These are phyloP conservation scores for Cyclocybe cylindracea DNA, from an alignment of 768 basidiomycete genomes.

Conservation along the genomic window DNA sequence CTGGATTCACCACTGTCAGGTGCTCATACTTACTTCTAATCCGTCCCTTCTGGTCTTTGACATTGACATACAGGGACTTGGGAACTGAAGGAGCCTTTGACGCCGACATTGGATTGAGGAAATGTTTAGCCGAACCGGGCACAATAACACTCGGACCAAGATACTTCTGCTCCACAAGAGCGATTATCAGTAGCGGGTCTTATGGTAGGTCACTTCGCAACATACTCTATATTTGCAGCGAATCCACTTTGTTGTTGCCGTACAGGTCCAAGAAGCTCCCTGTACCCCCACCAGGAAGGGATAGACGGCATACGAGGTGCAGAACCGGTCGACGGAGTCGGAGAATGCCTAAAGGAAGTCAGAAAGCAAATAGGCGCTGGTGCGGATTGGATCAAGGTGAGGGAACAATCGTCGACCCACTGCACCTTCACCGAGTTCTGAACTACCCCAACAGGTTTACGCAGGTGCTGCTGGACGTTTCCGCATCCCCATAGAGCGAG, in stretches of 20 bases:
- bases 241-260: not conserved
- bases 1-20: conserved; percentile 67
- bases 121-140: conserved; percentile 43
- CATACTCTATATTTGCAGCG: conserved; percentile 1
- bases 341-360: conserved; percentile 55
- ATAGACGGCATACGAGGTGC: conserved; percentile 60
- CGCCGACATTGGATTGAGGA: conserved; percentile 58
- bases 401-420: not conserved
- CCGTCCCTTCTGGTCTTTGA: not conserved
- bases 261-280: conserved; percentile 54
- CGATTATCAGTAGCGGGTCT: conserved; percentile 60
- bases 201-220: conserved; percentile 43
- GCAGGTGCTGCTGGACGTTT: conserved; percentile 37
- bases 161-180: conserved; percentile 61
- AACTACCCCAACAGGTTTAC: conserved; percentile 40
- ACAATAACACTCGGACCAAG: conserved; percentile 60
- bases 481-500: conserved; percentile 5
- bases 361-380: conserved; percentile 64
- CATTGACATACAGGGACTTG: conserved; percentile 43
- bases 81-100: conserved; percentile 71
- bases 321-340: conserved; percentile 58
- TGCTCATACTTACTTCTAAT: conserved; percentile 15
- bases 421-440: conserved; percentile 3
- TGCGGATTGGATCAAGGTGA: conserved; percentile 69
- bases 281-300: conserved; percentile 48